Evolutionary conservation across 306 rosid genomes (phyloP).

Genomic region (Vicia sativa): DNA sequence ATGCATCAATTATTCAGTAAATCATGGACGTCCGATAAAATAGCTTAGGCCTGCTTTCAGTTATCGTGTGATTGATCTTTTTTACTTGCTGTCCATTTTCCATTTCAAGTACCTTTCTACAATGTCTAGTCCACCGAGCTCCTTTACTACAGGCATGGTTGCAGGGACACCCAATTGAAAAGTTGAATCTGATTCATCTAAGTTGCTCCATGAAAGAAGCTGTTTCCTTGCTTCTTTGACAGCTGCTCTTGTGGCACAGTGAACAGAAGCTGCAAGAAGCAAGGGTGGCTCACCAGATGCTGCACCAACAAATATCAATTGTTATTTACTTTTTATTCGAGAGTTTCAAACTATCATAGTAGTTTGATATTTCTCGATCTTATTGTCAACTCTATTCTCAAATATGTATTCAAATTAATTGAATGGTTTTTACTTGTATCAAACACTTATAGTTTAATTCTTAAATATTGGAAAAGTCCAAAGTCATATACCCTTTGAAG

Average conservation of each 20-base stretch:
- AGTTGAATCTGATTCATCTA: constrained; percentile 37
- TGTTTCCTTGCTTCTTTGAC: constrained; percentile 73
- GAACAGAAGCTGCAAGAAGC: constrained; percentile 78
- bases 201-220: constrained; percentile 59
- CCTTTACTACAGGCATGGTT: constrained; percentile 81
- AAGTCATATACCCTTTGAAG: constrained; percentile 73
- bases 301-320: constrained; percentile 42
- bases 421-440: not conserved
- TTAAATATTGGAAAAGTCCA: not conserved
- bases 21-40: not conserved
- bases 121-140: constrained; percentile 65
- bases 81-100: constrained; percentile 43
- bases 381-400: too few relatives aligned
- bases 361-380: too few relatives aligned
- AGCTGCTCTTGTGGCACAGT: constrained; percentile 81
- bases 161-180: constrained; percentile 86
- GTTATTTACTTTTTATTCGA: not conserved
- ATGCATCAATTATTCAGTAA: constrained; percentile 6
- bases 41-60: not conserved
- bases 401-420: not conserved
- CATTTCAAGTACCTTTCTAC: constrained; percentile 80
- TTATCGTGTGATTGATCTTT: not conserved
- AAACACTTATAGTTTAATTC: too few relatives aligned
- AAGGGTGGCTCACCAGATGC: constrained; percentile 97
- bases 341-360: not conserved